Evolutionary conservation across 164 flowering plant genomes (phyloP).

Genomic region (Santalum album): DNA sequence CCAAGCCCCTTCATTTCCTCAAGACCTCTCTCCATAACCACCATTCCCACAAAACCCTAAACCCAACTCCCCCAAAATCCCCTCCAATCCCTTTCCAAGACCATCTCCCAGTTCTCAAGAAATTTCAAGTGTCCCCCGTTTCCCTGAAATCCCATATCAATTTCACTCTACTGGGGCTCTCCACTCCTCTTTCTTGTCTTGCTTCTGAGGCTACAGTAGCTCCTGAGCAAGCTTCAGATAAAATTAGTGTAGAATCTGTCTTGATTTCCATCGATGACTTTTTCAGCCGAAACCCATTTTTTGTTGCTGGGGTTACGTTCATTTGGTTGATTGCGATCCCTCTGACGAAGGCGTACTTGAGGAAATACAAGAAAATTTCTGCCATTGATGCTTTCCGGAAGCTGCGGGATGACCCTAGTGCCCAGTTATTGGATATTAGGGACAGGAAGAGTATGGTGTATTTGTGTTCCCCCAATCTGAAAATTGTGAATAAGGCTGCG

Average conservation of each 20-base stretch:
- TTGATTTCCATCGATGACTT: slow-evolving; percentile 75
- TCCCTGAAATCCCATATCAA: slow-evolving; percentile 7
- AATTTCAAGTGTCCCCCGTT: neutral
- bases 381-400: slow-evolving; percentile 68
- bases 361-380: slow-evolving; percentile 52
- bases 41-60: slow-evolving; percentile 3
- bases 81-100: neutral
- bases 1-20: slow-evolving; percentile 3
- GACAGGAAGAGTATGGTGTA: slow-evolving; percentile 31
- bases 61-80: slow-evolving; percentile 9
- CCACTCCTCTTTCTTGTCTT: slow-evolving; percentile 29
- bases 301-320: slow-evolving; percentile 65
- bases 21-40: slow-evolving; percentile 6
- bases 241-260: slow-evolving; percentile 56
- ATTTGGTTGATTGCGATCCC: slow-evolving; percentile 83
- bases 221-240: slow-evolving; percentile 28
- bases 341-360: slow-evolving; percentile 44
- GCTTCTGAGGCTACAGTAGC: slow-evolving; percentile 37
- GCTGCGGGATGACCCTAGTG: slow-evolving; percentile 54
- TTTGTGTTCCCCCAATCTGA: slow-evolving; percentile 70
- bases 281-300: slow-evolving; percentile 68
- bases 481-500: slow-evolving; percentile 37
- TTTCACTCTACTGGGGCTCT: slow-evolving; percentile 17
- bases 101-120: slow-evolving; percentile 9
- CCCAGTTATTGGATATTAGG: slow-evolving; percentile 71